Percentiles rank a stretch among this genome's conserved stretches.
phyloP scores from a whole-genome alignment of 768 basidiomycete species.

The Hericium rajendrae region DNA sequence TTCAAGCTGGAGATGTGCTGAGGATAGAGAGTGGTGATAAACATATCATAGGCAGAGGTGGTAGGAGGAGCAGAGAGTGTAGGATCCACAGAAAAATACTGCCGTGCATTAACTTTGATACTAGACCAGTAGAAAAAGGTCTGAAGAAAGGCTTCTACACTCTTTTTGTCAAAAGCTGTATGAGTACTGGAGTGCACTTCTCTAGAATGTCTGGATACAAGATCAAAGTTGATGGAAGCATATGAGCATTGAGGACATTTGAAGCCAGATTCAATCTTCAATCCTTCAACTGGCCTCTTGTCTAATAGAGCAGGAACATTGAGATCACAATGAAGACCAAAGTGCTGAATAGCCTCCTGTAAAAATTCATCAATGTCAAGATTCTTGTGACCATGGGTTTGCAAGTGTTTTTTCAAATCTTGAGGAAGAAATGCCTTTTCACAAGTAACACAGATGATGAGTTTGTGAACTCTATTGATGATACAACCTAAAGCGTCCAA shows the following conservation, averaged over 20 bases:
- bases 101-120: not conserved
- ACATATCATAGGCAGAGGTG: not conserved
- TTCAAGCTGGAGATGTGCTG: not conserved
- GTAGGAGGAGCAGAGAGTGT: not conserved
- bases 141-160: not conserved
- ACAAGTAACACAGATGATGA: not conserved
- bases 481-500: not conserved
- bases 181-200: no score
- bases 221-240: no score
- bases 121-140: not conserved
- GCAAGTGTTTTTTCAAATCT: not conserved
- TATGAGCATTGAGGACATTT: not conserved
- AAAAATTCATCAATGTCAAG: not conserved
- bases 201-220: no score
- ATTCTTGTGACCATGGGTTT: not conserved
- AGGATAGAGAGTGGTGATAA: not conserved
- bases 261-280: not conserved
- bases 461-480: not conserved
- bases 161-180: not conserved
- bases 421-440: not conserved
- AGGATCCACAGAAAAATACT: not conserved
- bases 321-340: not conserved
- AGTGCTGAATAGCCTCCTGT: not conserved
- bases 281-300: not conserved
- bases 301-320: not conserved